These are phyloP conservation scores for Solanum chmielewskii DNA, from an alignment of 257 asterid genomes.

Conservation along the genomic window DNA sequence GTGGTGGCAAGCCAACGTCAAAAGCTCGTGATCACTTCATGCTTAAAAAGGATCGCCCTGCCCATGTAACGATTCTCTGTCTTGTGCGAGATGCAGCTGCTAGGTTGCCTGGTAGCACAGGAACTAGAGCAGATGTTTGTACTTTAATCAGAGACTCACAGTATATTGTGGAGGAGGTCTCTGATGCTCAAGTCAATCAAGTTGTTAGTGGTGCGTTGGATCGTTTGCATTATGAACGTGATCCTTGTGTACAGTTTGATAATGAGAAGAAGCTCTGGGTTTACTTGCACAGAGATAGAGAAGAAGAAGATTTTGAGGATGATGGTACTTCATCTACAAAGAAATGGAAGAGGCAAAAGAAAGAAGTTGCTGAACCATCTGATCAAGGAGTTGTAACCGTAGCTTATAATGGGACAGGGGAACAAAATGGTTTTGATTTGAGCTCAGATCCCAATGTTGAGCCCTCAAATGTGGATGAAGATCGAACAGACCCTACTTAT, in stretches of 20 bases:
- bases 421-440: conserved; percentile 46
- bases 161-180: conserved; percentile 81
- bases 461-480: conserved; percentile 42
- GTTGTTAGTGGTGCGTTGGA: conserved; percentile 98
- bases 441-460: conserved; percentile 63
- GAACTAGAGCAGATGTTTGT: conserved; percentile 97
- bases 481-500: conserved; percentile 35
- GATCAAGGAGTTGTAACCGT: conserved; percentile 59
- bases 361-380: conserved; percentile 66
- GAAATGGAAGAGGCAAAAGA: conserved; percentile 95
- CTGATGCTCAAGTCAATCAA: conserved; percentile 92
- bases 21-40: conserved; percentile 98
- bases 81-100: conserved; percentile 99
- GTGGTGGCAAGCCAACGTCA: conserved; percentile 99
- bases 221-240: conserved; percentile 94
- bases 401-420: conserved; percentile 36
- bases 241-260: conserved; percentile 95
- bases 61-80: conserved; percentile 95
- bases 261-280: conserved; percentile 97
- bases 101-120: conserved; percentile 96
- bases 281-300: conserved; percentile 85
- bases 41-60: conserved; percentile 93
- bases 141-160: conserved; percentile 94
- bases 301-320: conserved; percentile 98
- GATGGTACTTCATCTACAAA: conserved; percentile 98